Percentiles rank a stretch among this genome's conserved stretches.
phyloP scores from a whole-genome alignment of 176 grass and related monocot genomes.

The Rhipidocladum racemiflorum region DNA sequence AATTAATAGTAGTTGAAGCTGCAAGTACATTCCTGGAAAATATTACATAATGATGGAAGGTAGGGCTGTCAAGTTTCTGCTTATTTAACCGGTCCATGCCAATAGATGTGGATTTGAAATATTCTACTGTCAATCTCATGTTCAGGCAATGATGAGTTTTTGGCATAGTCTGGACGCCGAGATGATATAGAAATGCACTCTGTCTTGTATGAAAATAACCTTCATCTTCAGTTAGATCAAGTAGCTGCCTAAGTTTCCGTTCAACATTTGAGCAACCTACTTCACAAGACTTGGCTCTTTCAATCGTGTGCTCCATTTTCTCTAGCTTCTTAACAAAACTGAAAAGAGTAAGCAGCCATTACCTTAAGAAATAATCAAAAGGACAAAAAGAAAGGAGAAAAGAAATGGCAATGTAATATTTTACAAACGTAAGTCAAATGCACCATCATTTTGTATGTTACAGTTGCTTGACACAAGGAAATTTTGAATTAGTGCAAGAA shows the following conservation, averaged over 20 bases:
- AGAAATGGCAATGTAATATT: background rate
- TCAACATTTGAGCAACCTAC: conserved; percentile 78
- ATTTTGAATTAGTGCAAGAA: background rate
- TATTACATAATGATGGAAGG: conserved; percentile 53
- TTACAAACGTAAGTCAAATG: background rate
- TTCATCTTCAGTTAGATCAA: conserved; percentile 82
- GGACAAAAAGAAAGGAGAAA: background rate
- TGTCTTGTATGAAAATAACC: conserved; percentile 82
- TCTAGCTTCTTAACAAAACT: conserved; percentile 66
- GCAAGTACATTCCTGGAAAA: conserved; percentile 77
- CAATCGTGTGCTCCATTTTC: conserved; percentile 58
- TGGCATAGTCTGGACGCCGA: conserved; percentile 72
- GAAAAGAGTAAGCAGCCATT: conserved; percentile 41
- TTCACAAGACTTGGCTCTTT: conserved; percentile 57
- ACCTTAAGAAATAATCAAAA: conserved; percentile 13
- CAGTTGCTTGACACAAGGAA: background rate
- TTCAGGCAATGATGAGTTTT: conserved; percentile 81
- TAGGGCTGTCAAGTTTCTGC: conserved; percentile 42
- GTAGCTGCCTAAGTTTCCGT: conserved; percentile 73
- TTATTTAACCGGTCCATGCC: conserved; percentile 19
- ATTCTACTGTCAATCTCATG: conserved; percentile 85
- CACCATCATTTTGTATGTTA: background rate
- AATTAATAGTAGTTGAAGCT: conserved; percentile 73
- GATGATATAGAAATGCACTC: conserved; percentile 78
- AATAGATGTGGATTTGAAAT: conserved; percentile 56